phyloP scores from a whole-genome alignment of 2,329 filamentous ascomycete genomes.

The Claviceps spartinae region DNA sequence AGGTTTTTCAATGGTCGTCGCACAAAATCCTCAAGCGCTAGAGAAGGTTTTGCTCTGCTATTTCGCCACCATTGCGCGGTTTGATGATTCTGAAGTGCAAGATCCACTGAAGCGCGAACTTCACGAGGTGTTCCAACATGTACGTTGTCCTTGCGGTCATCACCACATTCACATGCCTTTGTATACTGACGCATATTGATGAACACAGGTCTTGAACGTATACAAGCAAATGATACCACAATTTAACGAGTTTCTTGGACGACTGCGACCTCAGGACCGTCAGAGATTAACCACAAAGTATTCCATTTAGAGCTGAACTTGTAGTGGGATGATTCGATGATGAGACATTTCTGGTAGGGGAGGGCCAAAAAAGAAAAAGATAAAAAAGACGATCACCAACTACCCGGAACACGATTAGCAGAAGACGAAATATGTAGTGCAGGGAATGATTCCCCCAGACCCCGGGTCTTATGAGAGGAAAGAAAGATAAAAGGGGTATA shows the following conservation, averaged over 20 bases:
- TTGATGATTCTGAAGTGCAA: conserved; percentile 49
- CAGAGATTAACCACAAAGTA: conserved; percentile 36
- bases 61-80: conserved; percentile 72
- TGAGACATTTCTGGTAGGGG: not conserved
- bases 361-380: not conserved
- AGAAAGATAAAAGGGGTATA: not conserved
- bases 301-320: conserved; percentile 20
- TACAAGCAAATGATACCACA: conserved; percentile 48
- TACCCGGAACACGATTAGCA: not conserved
- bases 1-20: conserved; percentile 75
- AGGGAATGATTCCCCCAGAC: not conserved
- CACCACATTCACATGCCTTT: not conserved
- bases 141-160: conserved; percentile 28
- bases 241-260: conserved; percentile 40
- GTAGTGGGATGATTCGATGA: not conserved
- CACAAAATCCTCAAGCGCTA: conserved; percentile 81
- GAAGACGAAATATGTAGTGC: too few species aligned
- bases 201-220: conserved; percentile 33
- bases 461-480: not conserved
- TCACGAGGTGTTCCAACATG: conserved; percentile 62
- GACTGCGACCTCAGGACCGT: conserved; percentile 35
- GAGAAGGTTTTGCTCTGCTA: conserved; percentile 72
- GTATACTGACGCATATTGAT: not conserved
- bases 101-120: conserved; percentile 51
- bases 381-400: not conserved